Percentiles rank a stretch among this genome's conserved stretches.
These are phyloP conservation scores for Epichloe typhina DNA, from an alignment of 2,329 filamentous ascomycete species.

Conservation along the genomic window DNA sequence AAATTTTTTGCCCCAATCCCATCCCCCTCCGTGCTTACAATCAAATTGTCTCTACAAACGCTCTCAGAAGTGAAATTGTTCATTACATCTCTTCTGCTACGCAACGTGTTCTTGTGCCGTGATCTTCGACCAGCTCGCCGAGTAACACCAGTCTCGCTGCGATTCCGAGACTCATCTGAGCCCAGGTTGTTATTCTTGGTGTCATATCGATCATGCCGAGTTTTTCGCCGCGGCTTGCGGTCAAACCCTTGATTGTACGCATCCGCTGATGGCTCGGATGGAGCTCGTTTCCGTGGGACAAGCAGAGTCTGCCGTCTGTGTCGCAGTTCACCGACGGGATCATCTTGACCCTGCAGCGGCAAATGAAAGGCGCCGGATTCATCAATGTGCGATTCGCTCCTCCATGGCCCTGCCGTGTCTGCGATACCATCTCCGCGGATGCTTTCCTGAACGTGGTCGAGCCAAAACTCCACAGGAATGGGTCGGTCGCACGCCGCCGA, in stretches of 20 bases:
- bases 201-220: conserved; percentile 9
- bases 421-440: not conserved
- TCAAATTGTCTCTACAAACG: conserved; percentile 1
- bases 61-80: conserved; percentile 37
- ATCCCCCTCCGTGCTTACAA: not conserved
- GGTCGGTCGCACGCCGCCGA: not conserved
- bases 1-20: too few species aligned
- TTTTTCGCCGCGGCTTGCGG: conserved; percentile 9
- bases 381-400: not conserved
- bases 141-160: not conserved
- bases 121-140: not conserved
- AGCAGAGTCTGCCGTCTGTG: not conserved
- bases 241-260: conserved; percentile 1
- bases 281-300: not conserved
- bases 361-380: not conserved
- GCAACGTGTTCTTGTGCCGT: conserved; percentile 14
- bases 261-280: not conserved
- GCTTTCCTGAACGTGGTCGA: not conserved
- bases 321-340: not conserved
- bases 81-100: conserved; percentile 34
- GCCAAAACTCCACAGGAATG: not conserved
- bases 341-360: not conserved
- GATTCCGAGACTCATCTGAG: not conserved
- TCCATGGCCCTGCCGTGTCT: not conserved
- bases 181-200: not conserved